Evolutionary conservation across 169 alveolate genomes (phyloP), one percentile per base, ranked within the genome.

Genomic region (Blepharisma undulans): DNA sequence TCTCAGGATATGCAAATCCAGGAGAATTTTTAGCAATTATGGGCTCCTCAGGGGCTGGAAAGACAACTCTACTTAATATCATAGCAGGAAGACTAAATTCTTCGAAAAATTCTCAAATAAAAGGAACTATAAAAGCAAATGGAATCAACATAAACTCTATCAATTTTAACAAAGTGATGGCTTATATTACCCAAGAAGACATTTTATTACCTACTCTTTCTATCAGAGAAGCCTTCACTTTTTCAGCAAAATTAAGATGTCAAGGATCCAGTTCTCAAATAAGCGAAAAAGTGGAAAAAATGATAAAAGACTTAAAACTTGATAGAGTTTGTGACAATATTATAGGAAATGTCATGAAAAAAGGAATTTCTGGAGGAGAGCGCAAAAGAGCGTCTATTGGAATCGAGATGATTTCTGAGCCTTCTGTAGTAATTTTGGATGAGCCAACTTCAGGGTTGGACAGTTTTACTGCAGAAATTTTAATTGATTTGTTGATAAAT

Each of bases 391-490:
- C 95, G 22, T 93, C 95, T 18, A 96, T 96, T 27, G 98, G 97
- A 22, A 95, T 95, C 78, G 98, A 96, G 90, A 90, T 96, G 76
- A 95, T 96, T 71, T 86, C 95, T 72, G 92, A 95, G 88, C 97
- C 98, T 2, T 79, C 93, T 0, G 84, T 96, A 34, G 87, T 96
- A 10, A 93, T 96, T 76, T 89, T 96, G 30, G 98, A 96, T 94
- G 98, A 96, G 85, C 98, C 98, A n/a, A 96, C 98, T 5, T 90
- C 97, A 84, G 98, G 98, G 12, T 93, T 96, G 59, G 98, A 96
- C 89, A 87, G 94, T 76, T 94, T 87, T 87, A 93, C 93, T 10
- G 96, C 98, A 18, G 84, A 92, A 72, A 74, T 91, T 22, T 87
- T 96, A 60, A 88, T 96, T 4, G 92, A 89, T 30, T 36, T 91